Percentiles rank a stretch among this genome's conserved stretches.
phyloP scores from a whole-genome alignment of 805 yeast genomes.

The Candida ipomoeae region DNA sequence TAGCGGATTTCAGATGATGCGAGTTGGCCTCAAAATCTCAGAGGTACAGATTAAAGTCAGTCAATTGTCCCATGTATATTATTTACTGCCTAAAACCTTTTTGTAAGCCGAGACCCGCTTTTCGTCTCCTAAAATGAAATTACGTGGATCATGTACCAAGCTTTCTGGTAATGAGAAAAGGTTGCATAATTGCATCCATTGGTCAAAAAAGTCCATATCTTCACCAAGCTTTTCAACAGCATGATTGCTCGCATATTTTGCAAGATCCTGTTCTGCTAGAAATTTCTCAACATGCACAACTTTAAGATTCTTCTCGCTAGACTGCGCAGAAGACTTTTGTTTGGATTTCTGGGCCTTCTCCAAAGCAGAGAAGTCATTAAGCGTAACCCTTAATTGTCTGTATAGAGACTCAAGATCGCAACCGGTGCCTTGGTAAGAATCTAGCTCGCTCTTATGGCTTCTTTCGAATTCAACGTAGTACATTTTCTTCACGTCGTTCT shows the following conservation, averaged over 20 bases:
- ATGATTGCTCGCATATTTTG: neutral
- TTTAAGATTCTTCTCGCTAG: conserved; percentile 26
- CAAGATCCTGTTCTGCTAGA: conserved; percentile 6
- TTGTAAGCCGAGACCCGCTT: conserved; percentile 31
- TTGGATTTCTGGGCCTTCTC: conserved; percentile 26
- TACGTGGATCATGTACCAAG: conserved; percentile 25
- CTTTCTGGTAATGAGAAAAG: conserved; percentile 15
- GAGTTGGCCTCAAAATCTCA: neutral
- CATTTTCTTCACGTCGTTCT: conserved; percentile 24
- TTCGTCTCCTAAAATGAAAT: conserved; percentile 39
- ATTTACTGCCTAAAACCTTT: conserved; percentile 1
- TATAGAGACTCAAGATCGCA: conserved; percentile 21
- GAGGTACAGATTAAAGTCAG: neutral
- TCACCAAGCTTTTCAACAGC: neutral
- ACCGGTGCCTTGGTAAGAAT: conserved; percentile 4
- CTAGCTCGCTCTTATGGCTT: conserved; percentile 13
- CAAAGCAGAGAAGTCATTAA: conserved; percentile 25
- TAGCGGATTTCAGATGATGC: neutral
- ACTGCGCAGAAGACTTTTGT: neutral
- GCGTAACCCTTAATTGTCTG: conserved; percentile 24
- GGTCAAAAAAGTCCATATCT: conserved; percentile 15
- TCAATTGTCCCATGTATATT: neutral
- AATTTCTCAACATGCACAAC: conserved; percentile 24
- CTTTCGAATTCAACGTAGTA: conserved; percentile 27
- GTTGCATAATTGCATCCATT: conserved; percentile 30